phyloP scores from a whole-genome alignment of 352 stramenopile genomes.

The Pythium volutum region DNA sequence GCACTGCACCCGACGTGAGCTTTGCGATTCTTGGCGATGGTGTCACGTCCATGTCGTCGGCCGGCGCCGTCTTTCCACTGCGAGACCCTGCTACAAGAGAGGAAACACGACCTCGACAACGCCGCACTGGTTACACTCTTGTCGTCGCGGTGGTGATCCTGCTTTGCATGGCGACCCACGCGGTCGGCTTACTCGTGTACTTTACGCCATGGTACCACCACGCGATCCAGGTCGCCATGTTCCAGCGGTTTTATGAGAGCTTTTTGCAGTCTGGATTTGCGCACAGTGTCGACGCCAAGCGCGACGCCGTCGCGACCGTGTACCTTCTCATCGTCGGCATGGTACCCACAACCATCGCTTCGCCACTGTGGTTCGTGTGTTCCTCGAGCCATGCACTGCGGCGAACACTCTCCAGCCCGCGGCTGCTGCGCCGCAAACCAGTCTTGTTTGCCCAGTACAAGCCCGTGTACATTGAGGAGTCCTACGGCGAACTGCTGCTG shows the following conservation, averaged over 20 bases:
- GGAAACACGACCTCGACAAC: no score
- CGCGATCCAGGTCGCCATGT: conserved; percentile 22
- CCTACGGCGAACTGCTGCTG: conserved; percentile 26
- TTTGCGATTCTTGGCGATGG: conserved; percentile 14
- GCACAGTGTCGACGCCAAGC: conserved; percentile 17
- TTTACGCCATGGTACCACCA: conserved; percentile 26
- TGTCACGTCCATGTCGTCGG: neutral
- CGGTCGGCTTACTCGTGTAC: conserved; percentile 22
- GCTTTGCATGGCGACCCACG: conserved; percentile 17
- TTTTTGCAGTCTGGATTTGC: conserved; percentile 5
- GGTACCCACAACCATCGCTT: conserved; percentile 10
- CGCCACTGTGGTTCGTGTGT: conserved; percentile 21
- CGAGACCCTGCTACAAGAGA: neutral
- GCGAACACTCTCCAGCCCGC: neutral
- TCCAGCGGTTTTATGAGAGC: conserved; percentile 13
- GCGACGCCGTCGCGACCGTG: conserved; percentile 26
- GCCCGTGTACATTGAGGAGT: conserved; percentile 26
- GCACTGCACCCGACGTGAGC: neutral
- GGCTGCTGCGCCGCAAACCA: conserved; percentile 26
- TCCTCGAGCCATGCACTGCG: conserved; percentile 8
- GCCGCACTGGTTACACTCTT: neutral
- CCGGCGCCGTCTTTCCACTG: neutral
- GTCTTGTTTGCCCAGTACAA: conserved; percentile 5
- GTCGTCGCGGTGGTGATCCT: conserved; percentile 14
- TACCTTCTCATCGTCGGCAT: conserved; percentile 27